phyloP scores from a whole-genome alignment of 345 rosid species.

The Alliaria petiolata region DNA sequence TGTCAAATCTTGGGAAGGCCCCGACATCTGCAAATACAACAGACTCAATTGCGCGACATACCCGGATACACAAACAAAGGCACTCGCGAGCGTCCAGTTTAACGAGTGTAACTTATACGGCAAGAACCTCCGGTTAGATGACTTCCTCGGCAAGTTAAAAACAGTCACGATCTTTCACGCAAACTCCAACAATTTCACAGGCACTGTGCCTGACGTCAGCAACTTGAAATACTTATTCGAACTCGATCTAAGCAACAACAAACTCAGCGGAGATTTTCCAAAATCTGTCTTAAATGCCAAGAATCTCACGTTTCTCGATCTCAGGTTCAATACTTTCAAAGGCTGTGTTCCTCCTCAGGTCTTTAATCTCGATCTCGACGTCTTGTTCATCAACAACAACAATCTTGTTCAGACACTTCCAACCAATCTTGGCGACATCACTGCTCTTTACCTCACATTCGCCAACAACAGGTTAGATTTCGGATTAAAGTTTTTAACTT shows the following conservation, averaged over 20 bases:
- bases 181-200: slow-evolving; percentile 69
- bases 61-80: slow-evolving; percentile 42
- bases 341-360: slow-evolving; percentile 68
- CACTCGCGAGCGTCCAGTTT: slow-evolving; percentile 71
- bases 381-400: slow-evolving; percentile 74
- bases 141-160: slow-evolving; percentile 54
- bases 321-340: slow-evolving; percentile 64
- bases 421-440: slow-evolving; percentile 43
- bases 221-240: slow-evolving; percentile 64
- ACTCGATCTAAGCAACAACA: slow-evolving; percentile 82
- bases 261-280: slow-evolving; percentile 66
- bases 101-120: slow-evolving; percentile 61
- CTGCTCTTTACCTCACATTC: slow-evolving; percentile 53
- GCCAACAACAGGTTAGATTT: slow-evolving; percentile 60
- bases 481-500: neutral
- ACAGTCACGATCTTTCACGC: slow-evolving; percentile 75
- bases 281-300: slow-evolving; percentile 42
- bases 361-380: slow-evolving; percentile 55
- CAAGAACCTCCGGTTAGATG: slow-evolving; percentile 41
- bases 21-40: slow-evolving; percentile 51
- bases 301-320: slow-evolving; percentile 56
- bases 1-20: slow-evolving; percentile 68
- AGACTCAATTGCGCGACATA: slow-evolving; percentile 65
- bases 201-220: slow-evolving; percentile 48
- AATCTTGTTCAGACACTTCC: slow-evolving; percentile 46